Percentiles rank a stretch among this genome's conserved stretches.
phyloP scores from a whole-genome alignment of 116 monocot species.

The Cymodocea nodosa region DNA sequence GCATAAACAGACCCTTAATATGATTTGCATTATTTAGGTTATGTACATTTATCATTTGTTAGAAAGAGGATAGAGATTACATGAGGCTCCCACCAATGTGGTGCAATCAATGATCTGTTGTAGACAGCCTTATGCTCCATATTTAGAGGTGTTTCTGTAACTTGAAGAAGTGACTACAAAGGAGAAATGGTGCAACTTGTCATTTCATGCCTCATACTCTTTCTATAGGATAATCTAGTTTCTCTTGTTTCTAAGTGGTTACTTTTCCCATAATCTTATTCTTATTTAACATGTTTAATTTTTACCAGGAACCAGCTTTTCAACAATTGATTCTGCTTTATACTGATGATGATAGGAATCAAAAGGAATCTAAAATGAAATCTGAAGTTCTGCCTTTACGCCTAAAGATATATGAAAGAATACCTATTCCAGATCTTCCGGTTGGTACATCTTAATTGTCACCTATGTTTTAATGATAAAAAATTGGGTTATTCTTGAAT shows the following conservation, averaged over 20 bases:
- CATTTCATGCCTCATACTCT: too few relatives aligned
- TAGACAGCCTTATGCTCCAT: too few relatives aligned
- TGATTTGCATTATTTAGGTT: too few relatives aligned
- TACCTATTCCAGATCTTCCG: constrained; percentile 90
- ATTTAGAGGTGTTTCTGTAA: too few relatives aligned
- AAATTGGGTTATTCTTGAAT: not conserved
- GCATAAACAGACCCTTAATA: too few relatives aligned
- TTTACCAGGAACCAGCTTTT: constrained; percentile 84
- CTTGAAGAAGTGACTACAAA: too few relatives aligned
- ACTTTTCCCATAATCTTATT: not conserved
- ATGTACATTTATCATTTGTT: too few relatives aligned
- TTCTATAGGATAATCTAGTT: not conserved
- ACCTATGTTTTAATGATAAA: not conserved
- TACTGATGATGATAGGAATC: constrained; percentile 44
- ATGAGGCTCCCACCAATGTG: too few relatives aligned
- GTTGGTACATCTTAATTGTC: constrained; percentile 18
- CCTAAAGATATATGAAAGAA: constrained; percentile 83
- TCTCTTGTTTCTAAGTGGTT: too few relatives aligned
- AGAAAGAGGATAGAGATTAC: too few relatives aligned
- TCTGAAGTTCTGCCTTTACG: constrained; percentile 35
- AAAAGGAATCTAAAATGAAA: constrained; percentile 21
- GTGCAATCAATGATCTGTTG: too few relatives aligned
- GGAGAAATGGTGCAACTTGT: too few relatives aligned
- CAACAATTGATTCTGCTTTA: constrained; percentile 90
- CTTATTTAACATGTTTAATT: not conserved